Conservation (phyloP, 306 rosid genomes). For the Pterocarpus santalinus region DNA sequence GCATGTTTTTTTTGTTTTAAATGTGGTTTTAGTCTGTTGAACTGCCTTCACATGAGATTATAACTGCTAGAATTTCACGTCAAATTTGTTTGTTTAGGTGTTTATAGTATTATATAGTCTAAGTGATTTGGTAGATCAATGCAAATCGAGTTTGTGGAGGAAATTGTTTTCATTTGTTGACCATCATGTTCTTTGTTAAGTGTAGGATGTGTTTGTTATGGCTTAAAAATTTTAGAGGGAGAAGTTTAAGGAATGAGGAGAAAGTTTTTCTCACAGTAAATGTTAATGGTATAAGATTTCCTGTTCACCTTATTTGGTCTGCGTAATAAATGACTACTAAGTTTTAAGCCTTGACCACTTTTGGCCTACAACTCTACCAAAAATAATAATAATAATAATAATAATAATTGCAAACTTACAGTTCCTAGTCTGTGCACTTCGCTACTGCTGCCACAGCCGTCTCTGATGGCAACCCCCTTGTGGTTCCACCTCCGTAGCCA, state of each 20-base stretch:
- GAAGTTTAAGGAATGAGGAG: not conserved
- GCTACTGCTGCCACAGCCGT: not conserved
- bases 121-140: not conserved
- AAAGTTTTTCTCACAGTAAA: not conserved
- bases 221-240: not conserved
- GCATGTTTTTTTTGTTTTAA: not conserved
- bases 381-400: too few species aligned
- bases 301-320: not conserved
- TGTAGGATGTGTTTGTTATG: not conserved
- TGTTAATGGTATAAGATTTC: not conserved
- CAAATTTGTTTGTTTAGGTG: not conserved
- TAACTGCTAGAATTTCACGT: not conserved
- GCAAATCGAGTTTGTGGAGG: not conserved
- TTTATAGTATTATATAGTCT: not conserved
- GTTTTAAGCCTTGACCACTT: not conserved
- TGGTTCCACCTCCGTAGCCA: not conserved
- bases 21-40: not conserved
- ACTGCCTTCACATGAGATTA: not conserved
- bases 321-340: not conserved
- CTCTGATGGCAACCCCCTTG: not conserved
- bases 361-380: too few species aligned
- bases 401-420: not conserved
- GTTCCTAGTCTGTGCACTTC: not conserved
- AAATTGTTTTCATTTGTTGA: not conserved
- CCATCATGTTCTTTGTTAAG: not conserved